Percentiles rank a stretch among this genome's conserved stretches.
Conservation (phyloP, 352 stramenopile genomes). For the Hyaloperonospora brassicae region DNA sequence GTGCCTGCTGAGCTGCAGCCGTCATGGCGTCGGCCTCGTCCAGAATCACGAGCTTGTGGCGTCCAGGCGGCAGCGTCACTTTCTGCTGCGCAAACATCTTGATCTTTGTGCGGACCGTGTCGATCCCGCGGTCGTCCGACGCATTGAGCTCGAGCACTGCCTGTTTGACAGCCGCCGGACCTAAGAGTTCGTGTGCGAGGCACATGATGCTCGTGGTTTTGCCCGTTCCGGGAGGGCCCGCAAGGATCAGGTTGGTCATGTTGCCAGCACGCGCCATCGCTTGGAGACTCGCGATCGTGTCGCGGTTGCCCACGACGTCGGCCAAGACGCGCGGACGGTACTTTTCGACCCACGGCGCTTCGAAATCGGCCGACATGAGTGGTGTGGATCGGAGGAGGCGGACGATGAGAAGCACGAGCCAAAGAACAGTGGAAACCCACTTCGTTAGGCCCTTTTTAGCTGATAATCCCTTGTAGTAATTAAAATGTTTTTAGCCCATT, state of each 20-base stretch:
- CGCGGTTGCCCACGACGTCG: slow-evolving; percentile 97
- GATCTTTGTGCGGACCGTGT: slow-evolving; percentile 94
- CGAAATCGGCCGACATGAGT: slow-evolving; percentile 68
- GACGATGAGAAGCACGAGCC: no score
- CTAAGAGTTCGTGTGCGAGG: slow-evolving; percentile 85
- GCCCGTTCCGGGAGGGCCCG: slow-evolving; percentile 87
- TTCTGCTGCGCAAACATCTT: slow-evolving; percentile 99
- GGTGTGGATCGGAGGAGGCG: no score
- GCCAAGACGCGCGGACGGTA: slow-evolving; percentile 88
- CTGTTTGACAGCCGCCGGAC: slow-evolving; percentile 63
- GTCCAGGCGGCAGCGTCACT: slow-evolving; percentile 85
- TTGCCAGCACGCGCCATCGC: slow-evolving; percentile 95
- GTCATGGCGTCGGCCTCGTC: slow-evolving; percentile 99
- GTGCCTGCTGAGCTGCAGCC: slow-evolving; percentile 92
- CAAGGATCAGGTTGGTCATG: slow-evolving; percentile 98
- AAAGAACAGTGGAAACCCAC: no score
- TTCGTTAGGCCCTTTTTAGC: no score
- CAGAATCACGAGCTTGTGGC: slow-evolving; percentile 99
- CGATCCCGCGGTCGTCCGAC: slow-evolving; percentile 91
- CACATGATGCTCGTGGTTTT: slow-evolving; percentile 92
- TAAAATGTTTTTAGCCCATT: no score
- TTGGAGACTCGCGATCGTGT: slow-evolving; percentile 91
- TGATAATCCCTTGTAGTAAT: no score
- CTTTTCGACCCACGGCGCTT: slow-evolving; percentile 98
- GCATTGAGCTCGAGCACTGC: slow-evolving; percentile 98